phyloP scores from a whole-genome alignment of 148 eudicot species.

The Cornus suecica region DNA sequence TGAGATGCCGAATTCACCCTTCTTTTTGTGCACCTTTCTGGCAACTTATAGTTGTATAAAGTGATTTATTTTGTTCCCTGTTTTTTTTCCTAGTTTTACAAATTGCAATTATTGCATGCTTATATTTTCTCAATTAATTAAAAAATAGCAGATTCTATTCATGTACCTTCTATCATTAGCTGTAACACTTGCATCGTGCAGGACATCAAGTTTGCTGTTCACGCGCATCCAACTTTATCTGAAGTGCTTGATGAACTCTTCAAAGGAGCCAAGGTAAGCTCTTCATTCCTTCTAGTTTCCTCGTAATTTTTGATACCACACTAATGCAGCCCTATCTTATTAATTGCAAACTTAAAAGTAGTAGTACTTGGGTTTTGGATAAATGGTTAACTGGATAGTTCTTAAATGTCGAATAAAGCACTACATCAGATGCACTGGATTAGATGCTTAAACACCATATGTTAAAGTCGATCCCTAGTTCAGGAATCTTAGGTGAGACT shows the following conservation, averaged over 20 bases:
- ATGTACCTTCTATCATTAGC: conserved; percentile 4
- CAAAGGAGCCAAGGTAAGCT: conserved; percentile 85
- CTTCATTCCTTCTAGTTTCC: conserved; percentile 13
- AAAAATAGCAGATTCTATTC: background rate
- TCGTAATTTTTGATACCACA: too few species aligned
- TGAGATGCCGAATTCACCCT: background rate
- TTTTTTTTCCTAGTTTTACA: too few species aligned
- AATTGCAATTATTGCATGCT: background rate
- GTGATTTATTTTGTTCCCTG: too few species aligned
- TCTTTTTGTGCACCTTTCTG: background rate
- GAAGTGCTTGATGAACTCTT: conserved; percentile 97
- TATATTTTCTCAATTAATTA: background rate
- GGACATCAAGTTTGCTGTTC: conserved; percentile 93
- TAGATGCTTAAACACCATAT: background rate
- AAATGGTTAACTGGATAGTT: background rate
- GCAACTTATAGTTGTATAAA: background rate
- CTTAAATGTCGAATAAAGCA: background rate
- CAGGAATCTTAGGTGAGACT: conserved; percentile 7
- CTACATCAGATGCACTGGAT: background rate
- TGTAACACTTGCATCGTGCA: conserved; percentile 26
- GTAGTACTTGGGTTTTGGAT: background rate
- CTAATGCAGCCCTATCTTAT: background rate
- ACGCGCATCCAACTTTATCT: conserved; percentile 98
- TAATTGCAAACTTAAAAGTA: background rate
- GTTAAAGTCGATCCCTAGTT: conserved; percentile 5